Evolutionary conservation across 2,329 filamentous ascomycete species (phyloP).

Genomic region (Fusarium sp.): DNA sequence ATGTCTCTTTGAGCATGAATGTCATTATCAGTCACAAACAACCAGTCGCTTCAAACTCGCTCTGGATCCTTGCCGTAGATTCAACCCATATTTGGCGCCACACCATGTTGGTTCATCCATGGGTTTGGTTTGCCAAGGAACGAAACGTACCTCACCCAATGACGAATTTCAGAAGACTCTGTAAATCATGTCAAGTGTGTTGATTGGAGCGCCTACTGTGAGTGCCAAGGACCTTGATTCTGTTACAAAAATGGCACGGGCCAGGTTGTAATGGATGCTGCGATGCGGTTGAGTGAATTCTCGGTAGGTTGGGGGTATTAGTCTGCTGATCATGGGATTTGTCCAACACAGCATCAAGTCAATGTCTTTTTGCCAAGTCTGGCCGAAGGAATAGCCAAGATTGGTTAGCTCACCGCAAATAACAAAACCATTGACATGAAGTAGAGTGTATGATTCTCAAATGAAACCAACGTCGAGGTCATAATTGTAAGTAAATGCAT

Average conservation of each 20-base stretch:
- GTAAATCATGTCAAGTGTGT: background rate
- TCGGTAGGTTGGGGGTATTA: background rate
- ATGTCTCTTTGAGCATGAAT: background rate
- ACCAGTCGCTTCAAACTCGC: background rate
- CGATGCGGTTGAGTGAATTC: background rate
- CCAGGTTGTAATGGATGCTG: background rate
- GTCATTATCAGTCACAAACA: background rate
- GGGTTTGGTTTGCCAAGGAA: background rate
- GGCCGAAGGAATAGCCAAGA: background rate
- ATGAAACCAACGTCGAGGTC: background rate
- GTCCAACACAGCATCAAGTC: background rate
- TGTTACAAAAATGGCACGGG: background rate
- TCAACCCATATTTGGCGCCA: background rate
- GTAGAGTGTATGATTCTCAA: background rate
- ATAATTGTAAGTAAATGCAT: background rate
- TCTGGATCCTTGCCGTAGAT: background rate
- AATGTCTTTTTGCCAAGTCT: background rate
- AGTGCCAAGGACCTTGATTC: background rate
- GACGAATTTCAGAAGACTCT: background rate
- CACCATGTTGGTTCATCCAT: background rate
- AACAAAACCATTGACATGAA: background rate
- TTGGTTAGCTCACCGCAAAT: fast-evolving
- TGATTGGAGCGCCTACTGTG: background rate
- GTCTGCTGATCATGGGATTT: background rate
- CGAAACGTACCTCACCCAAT: background rate